A percentile compares a stretch with the other conserved stretches of the same genome.
phyloP scores from a whole-genome alignment of 1,139 yeast genomes.

The Diutina sp. region DNA sequence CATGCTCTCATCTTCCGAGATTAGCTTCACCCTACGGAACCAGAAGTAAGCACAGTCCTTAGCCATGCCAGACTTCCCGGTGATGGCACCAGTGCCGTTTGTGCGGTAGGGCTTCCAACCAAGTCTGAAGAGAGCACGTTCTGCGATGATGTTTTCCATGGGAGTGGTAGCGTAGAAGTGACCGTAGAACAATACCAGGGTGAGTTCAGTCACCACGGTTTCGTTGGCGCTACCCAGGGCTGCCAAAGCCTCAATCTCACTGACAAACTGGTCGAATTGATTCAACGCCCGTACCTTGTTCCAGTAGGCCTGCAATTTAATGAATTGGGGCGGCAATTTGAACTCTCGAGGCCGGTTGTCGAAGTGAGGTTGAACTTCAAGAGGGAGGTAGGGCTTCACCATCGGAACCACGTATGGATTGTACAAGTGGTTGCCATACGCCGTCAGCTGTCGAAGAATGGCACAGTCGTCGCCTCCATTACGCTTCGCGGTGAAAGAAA shows the following conservation, averaged over 20 bases:
- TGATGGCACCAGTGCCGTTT: background rate
- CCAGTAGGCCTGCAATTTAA: slow-evolving; percentile 33
- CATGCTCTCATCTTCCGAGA: slow-evolving; percentile 3
- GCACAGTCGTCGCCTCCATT: slow-evolving; percentile 11
- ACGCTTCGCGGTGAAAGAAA: slow-evolving; percentile 36
- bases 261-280: slow-evolving; percentile 21
- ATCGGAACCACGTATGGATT: slow-evolving; percentile 13
- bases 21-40: background rate
- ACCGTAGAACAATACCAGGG: slow-evolving; percentile 44
- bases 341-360: slow-evolving; percentile 9
- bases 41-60: background rate
- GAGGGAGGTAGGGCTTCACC: slow-evolving; percentile 27
- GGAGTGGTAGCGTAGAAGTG: slow-evolving; percentile 30
- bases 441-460: slow-evolving; percentile 14
- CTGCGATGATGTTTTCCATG: slow-evolving; percentile 26
- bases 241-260: slow-evolving; percentile 17
- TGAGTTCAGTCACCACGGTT: slow-evolving; percentile 19
- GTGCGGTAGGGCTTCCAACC: slow-evolving; percentile 31
- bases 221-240: slow-evolving; percentile 13
- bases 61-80: background rate
- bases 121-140: slow-evolving; percentile 23
- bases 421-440: slow-evolving; percentile 15
- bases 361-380: slow-evolving; percentile 15
- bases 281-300: slow-evolving; percentile 32
- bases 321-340: slow-evolving; percentile 24